These are phyloP conservation scores for Nymphaea colorata DNA, from an alignment of 164 flowering plant genomes.

Conservation along the genomic window DNA sequence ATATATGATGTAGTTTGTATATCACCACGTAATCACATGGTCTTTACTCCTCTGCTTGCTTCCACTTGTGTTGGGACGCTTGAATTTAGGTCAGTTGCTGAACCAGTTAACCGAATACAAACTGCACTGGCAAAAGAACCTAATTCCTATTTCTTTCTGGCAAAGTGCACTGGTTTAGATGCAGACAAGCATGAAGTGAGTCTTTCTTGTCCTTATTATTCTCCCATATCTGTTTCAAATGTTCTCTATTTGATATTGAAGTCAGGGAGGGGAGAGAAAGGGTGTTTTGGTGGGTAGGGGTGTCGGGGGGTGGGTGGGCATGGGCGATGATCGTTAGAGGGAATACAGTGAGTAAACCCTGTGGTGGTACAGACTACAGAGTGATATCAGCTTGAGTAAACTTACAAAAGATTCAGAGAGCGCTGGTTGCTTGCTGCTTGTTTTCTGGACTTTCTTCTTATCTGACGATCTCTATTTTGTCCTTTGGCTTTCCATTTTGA, in stretches of 20 bases:
- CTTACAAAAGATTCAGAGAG: background rate
- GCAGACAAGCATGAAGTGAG: conserved; percentile 63
- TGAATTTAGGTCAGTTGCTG: conserved; percentile 82
- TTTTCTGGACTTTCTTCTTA: background rate
- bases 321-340: too few relatives aligned
- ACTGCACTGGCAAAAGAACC: conserved; percentile 56
- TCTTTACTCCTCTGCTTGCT: conserved; percentile 85
- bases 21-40: conserved; percentile 92
- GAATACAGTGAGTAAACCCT: too few relatives aligned
- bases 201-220: conserved; percentile 1
- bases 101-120: conserved; percentile 69
- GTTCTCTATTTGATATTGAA: background rate
- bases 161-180: conserved; percentile 54
- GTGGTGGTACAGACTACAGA: too few relatives aligned
- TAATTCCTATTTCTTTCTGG: conserved; percentile 60
- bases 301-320: too few relatives aligned
- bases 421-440: background rate
- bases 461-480: background rate
- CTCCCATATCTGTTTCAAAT: background rate
- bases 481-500: background rate
- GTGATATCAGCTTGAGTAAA: background rate
- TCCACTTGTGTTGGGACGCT: conserved; percentile 90
- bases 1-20: conserved; percentile 74
- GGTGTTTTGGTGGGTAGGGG: too few relatives aligned
- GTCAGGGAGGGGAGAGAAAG: too few relatives aligned